These are phyloP conservation scores for Candida wancherniae DNA, from an alignment of 805 yeast genomes.

Conservation along the genomic window DNA sequence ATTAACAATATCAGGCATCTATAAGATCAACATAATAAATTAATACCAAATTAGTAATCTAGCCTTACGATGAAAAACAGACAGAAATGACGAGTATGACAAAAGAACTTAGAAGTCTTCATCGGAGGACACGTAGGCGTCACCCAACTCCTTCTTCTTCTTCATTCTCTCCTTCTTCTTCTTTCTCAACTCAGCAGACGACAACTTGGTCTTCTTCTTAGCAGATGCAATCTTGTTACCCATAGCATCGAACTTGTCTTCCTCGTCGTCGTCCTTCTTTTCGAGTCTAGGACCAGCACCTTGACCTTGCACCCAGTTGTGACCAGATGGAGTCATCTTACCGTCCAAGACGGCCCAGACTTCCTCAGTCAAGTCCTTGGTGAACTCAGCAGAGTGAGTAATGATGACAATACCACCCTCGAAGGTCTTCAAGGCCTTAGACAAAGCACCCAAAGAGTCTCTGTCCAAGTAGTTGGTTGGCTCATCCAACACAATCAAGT, in stretches of 20 bases:
- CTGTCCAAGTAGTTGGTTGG: conserved; percentile 99
- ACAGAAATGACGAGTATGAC: conserved; percentile 6
- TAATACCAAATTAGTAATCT: conserved; percentile 15
- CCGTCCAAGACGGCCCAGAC: conserved; percentile 99
- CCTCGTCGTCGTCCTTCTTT: conserved; percentile 88
- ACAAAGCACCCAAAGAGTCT: conserved; percentile 98
- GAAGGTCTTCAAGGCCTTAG: conserved; percentile 97
- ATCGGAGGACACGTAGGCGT: conserved; percentile 91
- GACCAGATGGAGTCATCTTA: conserved; percentile 99
- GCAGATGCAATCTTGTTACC: conserved; percentile 98
- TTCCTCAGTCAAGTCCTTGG: conserved; percentile 98
- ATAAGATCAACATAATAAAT: conserved; percentile 19
- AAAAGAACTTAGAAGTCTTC: conserved; percentile 54
- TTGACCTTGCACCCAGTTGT: conserved; percentile 99
- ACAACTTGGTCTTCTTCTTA: conserved; percentile 95
- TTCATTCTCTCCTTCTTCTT: conserved; percentile 99
- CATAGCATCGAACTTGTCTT: conserved; percentile 99
- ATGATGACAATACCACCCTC: conserved; percentile 99
- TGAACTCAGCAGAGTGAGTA: conserved; percentile 99
- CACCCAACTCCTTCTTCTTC: conserved; percentile 99
- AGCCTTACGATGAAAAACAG: conserved; percentile 8
- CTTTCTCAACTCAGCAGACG: conserved; percentile 99
- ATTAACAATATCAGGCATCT: no score
- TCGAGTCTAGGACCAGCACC: conserved; percentile 99
- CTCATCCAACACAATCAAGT: conserved; percentile 97